Conservation (phyloP, 768 basidiomycete genomes). For the Sarcomyxa edulis region DNA sequence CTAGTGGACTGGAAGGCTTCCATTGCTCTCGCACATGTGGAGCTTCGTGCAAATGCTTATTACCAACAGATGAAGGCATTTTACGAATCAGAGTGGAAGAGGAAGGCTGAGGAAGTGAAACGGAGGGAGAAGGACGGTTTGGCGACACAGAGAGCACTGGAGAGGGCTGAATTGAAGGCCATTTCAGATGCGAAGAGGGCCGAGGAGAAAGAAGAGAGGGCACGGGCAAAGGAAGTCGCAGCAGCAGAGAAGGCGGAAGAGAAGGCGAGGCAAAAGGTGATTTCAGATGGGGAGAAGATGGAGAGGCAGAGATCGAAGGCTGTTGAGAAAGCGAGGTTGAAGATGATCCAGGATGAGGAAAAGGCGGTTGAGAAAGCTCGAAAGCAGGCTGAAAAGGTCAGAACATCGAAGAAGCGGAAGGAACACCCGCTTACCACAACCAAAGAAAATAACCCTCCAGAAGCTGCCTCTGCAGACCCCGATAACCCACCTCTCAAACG, state of each 20-base stretch:
- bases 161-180: slow-evolving; percentile 3
- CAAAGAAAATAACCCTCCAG: no score
- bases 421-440: no score
- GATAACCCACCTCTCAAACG: no score
- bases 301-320: slow-evolving; percentile 4
- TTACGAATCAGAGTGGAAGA: slow-evolving; percentile 4
- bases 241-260: background rate
- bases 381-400: background rate
- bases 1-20: no score
- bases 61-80: slow-evolving; percentile 7
- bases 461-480: no score
- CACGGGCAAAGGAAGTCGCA: slow-evolving; percentile 1
- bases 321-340: slow-evolving; percentile 6
- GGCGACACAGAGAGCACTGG: background rate
- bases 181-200: slow-evolving; percentile 3
- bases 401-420: no score
- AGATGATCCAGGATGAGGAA: slow-evolving; percentile 5
- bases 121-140: slow-evolving; percentile 5
- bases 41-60: slow-evolving; percentile 5
- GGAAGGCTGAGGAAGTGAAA: slow-evolving; percentile 5
- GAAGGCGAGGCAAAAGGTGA: slow-evolving; percentile 5
- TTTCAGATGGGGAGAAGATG: slow-evolving; percentile 5
- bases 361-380: slow-evolving; percentile 1
- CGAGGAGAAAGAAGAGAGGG: slow-evolving; percentile 3
- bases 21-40: slow-evolving; percentile 7